phyloP scores from a whole-genome alignment of 1,284 basidiomycete species.

The Trametes polyzona region DNA sequence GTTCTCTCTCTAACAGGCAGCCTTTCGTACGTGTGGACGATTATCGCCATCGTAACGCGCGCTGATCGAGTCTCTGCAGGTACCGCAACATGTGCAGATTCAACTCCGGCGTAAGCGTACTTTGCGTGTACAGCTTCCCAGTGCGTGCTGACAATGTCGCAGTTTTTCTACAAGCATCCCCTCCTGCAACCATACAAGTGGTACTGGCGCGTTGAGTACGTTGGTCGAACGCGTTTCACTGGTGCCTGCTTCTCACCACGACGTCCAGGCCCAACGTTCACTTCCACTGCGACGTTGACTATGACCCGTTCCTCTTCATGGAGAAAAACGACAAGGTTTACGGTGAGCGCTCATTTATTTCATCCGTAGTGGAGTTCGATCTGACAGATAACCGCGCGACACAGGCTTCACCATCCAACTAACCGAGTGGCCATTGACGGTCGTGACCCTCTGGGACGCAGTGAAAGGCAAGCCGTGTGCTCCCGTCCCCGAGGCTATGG shows the following conservation, averaged over 20 bases:
- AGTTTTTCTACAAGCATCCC: constrained; percentile 69
- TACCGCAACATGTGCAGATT: constrained; percentile 64
- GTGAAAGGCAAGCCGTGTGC: constrained; percentile 44
- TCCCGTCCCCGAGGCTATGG: not conserved
- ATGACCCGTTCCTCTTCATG: constrained; percentile 81
- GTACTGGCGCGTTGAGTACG: constrained; percentile 37
- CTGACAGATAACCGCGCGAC: not conserved
- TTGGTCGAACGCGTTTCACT: constrained; percentile 48
- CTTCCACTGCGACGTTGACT: constrained; percentile 74
- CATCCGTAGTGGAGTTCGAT: not conserved
- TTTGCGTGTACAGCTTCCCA: not conserved
- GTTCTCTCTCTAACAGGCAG: not conserved
- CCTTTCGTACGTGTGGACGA: not conserved
- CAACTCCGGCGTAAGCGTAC: constrained; percentile 56
- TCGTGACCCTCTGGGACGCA: constrained; percentile 74
- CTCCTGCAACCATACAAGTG: constrained; percentile 33
- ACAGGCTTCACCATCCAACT: constrained; percentile 74
- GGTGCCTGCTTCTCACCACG: constrained; percentile 27
- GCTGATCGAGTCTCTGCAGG: not conserved
- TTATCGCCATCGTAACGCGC: too few relatives aligned
- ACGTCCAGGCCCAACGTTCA: constrained; percentile 62
- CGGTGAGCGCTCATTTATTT: constrained; percentile 38
- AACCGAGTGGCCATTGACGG: constrained; percentile 77
- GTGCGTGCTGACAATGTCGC: constrained; percentile 19
- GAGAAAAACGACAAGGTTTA: constrained; percentile 74